Percentiles rank a stretch among this genome's conserved stretches.
phyloP scores from a whole-genome alignment of 2,329 filamentous ascomycete species.

The Colletotrichum sp. region DNA sequence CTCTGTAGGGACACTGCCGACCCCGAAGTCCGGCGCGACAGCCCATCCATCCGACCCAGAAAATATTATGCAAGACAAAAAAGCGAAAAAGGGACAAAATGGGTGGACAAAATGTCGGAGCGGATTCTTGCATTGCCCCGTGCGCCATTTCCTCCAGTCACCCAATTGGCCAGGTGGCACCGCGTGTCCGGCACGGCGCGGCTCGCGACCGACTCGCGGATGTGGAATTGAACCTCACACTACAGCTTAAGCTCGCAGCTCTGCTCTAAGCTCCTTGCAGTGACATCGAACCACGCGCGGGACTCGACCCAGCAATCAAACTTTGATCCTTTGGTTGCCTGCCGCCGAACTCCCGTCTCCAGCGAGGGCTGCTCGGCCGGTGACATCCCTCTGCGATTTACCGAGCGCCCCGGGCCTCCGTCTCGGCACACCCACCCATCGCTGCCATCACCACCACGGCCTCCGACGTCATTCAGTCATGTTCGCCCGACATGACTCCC shows the following conservation, averaged over 20 bases:
- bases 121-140: neutral
- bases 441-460: neutral
- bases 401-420: neutral
- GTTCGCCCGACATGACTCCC: conserved; percentile 12
- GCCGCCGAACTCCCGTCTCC: neutral
- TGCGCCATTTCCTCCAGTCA: neutral
- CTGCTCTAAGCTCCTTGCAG: neutral
- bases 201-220: neutral
- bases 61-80: neutral
- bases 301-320: neutral
- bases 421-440: neutral
- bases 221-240: neutral
- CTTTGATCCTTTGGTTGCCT: neutral
- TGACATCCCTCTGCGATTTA: neutral
- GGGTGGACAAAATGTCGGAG: neutral
- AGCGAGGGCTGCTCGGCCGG: neutral
- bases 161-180: neutral
- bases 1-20: neutral
- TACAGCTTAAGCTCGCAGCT: neutral
- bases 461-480: conserved; percentile 11
- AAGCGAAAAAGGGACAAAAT: neutral
- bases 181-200: neutral
- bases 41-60: neutral
- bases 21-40: conserved; percentile 9
- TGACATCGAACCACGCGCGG: neutral